Conservation (phyloP, 441 rosid species). For the Bocquillonia castaneifolia region DNA sequence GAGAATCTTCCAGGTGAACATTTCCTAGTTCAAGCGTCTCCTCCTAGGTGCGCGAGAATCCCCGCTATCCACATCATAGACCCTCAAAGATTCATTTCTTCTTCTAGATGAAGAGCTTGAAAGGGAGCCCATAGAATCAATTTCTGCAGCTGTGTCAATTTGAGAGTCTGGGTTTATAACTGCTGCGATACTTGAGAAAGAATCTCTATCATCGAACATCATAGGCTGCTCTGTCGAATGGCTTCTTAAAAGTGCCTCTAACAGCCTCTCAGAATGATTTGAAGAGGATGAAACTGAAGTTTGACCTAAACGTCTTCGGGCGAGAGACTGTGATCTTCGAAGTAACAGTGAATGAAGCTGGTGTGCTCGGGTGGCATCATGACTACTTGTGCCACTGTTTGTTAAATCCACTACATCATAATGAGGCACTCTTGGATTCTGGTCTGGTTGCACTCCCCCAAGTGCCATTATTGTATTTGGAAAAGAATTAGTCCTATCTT, state of each 20-base stretch:
- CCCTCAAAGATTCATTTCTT: slow-evolving; percentile 59
- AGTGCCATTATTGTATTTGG: slow-evolving; percentile 54
- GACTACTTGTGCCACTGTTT: slow-evolving; percentile 40
- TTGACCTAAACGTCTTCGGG: slow-evolving; percentile 41
- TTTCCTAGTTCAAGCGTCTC: slow-evolving; percentile 49
- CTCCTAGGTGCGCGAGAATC: slow-evolving; percentile 82
- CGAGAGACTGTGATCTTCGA: slow-evolving; percentile 50
- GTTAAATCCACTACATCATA: slow-evolving; percentile 45
- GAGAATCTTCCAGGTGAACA: slow-evolving; percentile 8
- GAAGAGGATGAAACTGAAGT: slow-evolving; percentile 39
- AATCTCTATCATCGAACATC: slow-evolving; percentile 75
- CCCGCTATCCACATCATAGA: slow-evolving; percentile 66
- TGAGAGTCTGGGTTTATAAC: slow-evolving; percentile 76
- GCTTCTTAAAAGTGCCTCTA: slow-evolving; percentile 46
- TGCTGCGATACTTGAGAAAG: slow-evolving; percentile 78
- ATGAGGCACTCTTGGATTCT: slow-evolving; percentile 37
- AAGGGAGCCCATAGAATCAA: slow-evolving; percentile 70
- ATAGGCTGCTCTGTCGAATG: slow-evolving; percentile 55
- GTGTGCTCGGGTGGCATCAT: slow-evolving; percentile 42
- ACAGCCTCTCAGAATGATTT: slow-evolving; percentile 48
- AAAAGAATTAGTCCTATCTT: slow-evolving; percentile 40
- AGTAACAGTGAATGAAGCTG: slow-evolving; percentile 41
- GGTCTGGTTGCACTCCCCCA: slow-evolving; percentile 61
- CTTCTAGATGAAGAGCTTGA: slow-evolving; percentile 79
- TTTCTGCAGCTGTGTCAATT: slow-evolving; percentile 73